A percentile compares a stretch with the other conserved stretches of the same genome.
Evolutionary conservation across 192 early-diverging fungal species (phyloP).

Genomic region (Gryganskiella cystojenkinii): DNA sequence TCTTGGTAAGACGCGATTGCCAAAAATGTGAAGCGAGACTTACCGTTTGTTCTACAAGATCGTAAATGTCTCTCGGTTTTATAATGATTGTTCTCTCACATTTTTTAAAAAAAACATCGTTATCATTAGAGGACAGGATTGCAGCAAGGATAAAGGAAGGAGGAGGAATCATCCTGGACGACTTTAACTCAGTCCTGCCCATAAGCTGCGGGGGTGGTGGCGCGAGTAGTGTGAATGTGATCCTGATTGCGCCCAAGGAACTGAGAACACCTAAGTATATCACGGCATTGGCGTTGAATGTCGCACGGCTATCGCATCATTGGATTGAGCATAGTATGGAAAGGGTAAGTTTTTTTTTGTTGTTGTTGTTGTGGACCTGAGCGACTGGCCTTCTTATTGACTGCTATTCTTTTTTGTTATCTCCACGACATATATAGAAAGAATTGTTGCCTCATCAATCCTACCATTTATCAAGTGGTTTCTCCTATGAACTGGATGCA

Average conservation of each 20-base stretch:
- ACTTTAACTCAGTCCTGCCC: constrained; percentile 12
- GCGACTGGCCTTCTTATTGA: neutral
- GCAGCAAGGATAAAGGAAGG: constrained; percentile 8
- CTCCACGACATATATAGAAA: constrained; percentile 4
- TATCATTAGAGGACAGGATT: neutral
- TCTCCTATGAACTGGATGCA: constrained; percentile 22
- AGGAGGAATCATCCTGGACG: constrained; percentile 10
- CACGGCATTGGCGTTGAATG: constrained; percentile 21
- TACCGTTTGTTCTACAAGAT: too few relatives aligned
- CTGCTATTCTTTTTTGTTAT: neutral
- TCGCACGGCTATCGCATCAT: constrained; percentile 19
- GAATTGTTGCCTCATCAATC: constrained; percentile 6
- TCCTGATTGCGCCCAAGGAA: constrained; percentile 9
- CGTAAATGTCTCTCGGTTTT: too few relatives aligned
- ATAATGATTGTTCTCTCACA: neutral
- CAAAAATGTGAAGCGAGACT: too few relatives aligned
- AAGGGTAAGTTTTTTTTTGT: too few relatives aligned
- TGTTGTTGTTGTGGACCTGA: neutral
- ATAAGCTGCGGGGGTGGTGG: too few relatives aligned
- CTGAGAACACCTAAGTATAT: constrained; percentile 29
- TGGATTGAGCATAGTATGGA: constrained; percentile 36
- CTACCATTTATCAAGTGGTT: constrained; percentile 23
- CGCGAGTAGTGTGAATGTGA: neutral
- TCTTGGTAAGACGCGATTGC: neutral
- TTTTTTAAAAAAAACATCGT: neutral